These are phyloP conservation scores for Fusarium odoratissimum DNA, from an alignment of 2,329 filamentous ascomycete genomes.

Conservation along the genomic window DNA sequence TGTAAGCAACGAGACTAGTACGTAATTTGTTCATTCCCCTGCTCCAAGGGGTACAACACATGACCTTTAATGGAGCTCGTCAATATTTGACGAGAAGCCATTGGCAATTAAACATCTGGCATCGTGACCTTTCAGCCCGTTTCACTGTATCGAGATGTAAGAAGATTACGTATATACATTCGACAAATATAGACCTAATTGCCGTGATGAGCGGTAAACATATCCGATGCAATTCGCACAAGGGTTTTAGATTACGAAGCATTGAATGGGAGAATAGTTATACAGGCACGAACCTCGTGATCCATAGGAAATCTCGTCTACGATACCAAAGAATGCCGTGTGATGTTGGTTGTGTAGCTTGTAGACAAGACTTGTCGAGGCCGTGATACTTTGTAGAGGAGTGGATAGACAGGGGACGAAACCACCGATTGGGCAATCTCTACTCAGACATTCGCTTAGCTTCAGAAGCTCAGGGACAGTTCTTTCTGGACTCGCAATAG, in stretches of 20 bases:
- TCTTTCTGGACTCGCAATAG: conserved; percentile 20
- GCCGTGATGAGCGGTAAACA: conserved; percentile 30
- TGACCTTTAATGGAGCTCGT: conserved; percentile 42
- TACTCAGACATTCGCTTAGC: conserved; percentile 11
- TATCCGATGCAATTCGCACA: conserved; percentile 8
- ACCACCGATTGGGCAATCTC: conserved; percentile 37
- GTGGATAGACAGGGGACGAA: conserved; percentile 15
- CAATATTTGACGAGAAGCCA: conserved; percentile 32
- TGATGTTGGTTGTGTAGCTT: conserved; percentile 15
- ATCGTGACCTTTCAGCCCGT: conserved; percentile 42
- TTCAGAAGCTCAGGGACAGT: conserved; percentile 11
- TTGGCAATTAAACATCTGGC: conserved; percentile 45
- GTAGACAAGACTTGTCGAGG: conserved; percentile 22
- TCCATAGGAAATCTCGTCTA: conserved; percentile 13
- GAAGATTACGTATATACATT: conserved; percentile 22
- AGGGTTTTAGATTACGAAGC: conserved; percentile 31
- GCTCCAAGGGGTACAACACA: conserved; percentile 36
- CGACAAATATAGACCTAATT: conserved; percentile 6
- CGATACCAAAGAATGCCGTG: conserved; percentile 14
- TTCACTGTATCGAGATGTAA: conserved; percentile 10
- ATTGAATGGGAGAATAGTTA: background rate
- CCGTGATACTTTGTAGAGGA: conserved; percentile 2
- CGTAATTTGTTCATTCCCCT: conserved; percentile 41
- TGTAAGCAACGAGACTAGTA: conserved; percentile 39
- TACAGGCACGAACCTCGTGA: conserved; percentile 26